Base-by-base conservation (phyloP, 2,329 filamentous ascomycete species). In the Arthrocladium fulminans region DNA sequence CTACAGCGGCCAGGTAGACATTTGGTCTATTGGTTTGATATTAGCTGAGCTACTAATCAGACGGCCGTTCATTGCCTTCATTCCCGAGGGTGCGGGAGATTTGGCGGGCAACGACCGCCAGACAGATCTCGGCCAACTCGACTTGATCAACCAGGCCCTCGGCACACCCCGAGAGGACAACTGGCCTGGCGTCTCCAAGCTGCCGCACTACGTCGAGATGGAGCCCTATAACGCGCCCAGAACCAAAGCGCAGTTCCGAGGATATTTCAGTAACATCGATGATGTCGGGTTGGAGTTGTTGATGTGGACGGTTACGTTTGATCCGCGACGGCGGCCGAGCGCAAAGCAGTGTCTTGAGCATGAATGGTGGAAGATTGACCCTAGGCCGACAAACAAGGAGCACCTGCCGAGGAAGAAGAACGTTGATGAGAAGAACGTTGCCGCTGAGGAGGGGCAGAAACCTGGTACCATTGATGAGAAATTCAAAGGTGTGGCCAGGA, bases 1-100 rank as follows among this genome's bases (percentile, higher is more conserved):
- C 68, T 98, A 98, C 70, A 83, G 82, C 37, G 88, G 88, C 20
- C 86, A 84, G 5, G 92, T 96, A 17, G 92, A 98, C 64, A 75
- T 98, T 51, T 98, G 92, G 90, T 89, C 84, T 41, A 85, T 94
- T 48, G 92, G 88, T 42, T 81, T 87, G 62, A 88, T 98, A 9
- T 92, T 98, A 59, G 90, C 89, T 24, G 92, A 98, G 67, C 77
- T 98, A 45, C 74, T 95, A 49, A 74, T 90, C 51, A 80, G 92
- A 45, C 79, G 81, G 3, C 88, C 89, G 0, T 94, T 88, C 61
- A 77, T 97, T 49, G 81, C 86, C 1, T 88, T 87, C 2, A 83
- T 86, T 62, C 86, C 81, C 1, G 53, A 53, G n/a, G 49, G 52
- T 19, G 51, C 57, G 46, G 49, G 52, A 17, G 45, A 54, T 25